Percentiles rank a stretch among this genome's conserved stretches.
phyloP scores from a whole-genome alignment of 805 yeast species.

The Citeromyces matritensis region DNA sequence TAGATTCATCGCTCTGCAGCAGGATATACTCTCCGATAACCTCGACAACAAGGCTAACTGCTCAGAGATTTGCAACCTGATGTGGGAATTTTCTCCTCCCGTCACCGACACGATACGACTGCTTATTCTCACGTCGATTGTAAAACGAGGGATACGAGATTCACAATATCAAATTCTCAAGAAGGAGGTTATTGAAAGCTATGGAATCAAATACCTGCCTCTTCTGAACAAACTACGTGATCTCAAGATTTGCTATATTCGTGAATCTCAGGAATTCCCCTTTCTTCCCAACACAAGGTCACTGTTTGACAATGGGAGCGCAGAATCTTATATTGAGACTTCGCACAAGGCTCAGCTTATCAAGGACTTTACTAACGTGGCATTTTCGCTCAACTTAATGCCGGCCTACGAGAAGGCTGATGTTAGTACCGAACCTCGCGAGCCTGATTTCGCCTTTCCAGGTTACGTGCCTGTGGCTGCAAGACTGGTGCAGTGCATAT shows the following conservation, averaged over 20 bases:
- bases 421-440: constrained; percentile 14
- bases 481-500: constrained; percentile 56
- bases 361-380: constrained; percentile 15
- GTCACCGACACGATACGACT: constrained; percentile 32
- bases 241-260: constrained; percentile 27
- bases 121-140: constrained; percentile 40
- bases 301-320: neutral
- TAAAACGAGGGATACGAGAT: constrained; percentile 54
- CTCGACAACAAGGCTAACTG: constrained; percentile 21
- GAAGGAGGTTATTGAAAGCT: constrained; percentile 41
- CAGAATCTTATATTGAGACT: neutral
- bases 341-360: constrained; percentile 11
- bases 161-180: constrained; percentile 43
- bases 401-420: constrained; percentile 17
- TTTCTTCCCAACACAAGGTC: constrained; percentile 1
- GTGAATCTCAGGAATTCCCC: constrained; percentile 7
- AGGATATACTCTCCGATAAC: constrained; percentile 47
- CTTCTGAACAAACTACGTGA: constrained; percentile 32
- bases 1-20: constrained; percentile 43
- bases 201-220: constrained; percentile 41
- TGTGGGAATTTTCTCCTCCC: constrained; percentile 26
- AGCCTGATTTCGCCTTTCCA: constrained; percentile 53
- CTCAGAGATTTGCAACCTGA: constrained; percentile 29
- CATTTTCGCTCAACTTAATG: constrained; percentile 30
- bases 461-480: constrained; percentile 69